Evolutionary conservation across 2,329 filamentous ascomycete species (phyloP), one percentile per base, ranked within the genome.

Genomic region (Cyphellophora attinorum): DNA sequence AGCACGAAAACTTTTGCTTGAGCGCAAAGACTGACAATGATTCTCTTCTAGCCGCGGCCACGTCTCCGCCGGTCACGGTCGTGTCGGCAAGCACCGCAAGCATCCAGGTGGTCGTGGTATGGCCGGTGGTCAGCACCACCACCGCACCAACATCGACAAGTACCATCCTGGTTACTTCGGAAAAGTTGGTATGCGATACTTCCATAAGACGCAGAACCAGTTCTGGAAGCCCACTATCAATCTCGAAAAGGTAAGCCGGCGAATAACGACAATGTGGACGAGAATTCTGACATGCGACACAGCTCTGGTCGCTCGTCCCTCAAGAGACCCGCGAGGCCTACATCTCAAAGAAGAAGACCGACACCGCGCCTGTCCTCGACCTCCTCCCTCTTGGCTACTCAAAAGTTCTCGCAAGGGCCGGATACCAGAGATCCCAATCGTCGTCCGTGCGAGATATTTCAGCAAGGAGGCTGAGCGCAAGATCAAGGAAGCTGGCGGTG

Each of bases 171-270:
- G 41, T 46, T 47, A 48, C 45, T 45, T 93, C 68, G 84, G 84
- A 66, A 93, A 93, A 73, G 84, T 89, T 55, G 82, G 83, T 72
- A 89, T 89, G 83, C 75, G 84, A 61, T 81, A 89, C 73, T 95
- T 94, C 84, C 89, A 96, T 78, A 88, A 91, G 71, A 80, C 85
- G 61, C 76, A 79, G 60, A 89, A 89, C 76, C 82, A 93, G 63
- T 86, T 89, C 77, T 98, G 89, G 91, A 95, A 94, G 75, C 91
- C 91, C 51, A 77, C 85, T 56, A 82, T 98, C 81, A 98, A 98
- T 77, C 74, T 98, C 56, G 91, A 96, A 72, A 98, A 96, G 83
- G 83, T 89, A 68, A 58, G 68, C 60, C 48, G 28, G n/a, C 37
- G 40, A 23, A 29, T 34, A 25, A 25, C n/a, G 21, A 29, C 6